Evolutionary conservation across 768 basidiomycete genomes (phyloP).

Genomic region (Dacryopinax spathularia): DNA sequence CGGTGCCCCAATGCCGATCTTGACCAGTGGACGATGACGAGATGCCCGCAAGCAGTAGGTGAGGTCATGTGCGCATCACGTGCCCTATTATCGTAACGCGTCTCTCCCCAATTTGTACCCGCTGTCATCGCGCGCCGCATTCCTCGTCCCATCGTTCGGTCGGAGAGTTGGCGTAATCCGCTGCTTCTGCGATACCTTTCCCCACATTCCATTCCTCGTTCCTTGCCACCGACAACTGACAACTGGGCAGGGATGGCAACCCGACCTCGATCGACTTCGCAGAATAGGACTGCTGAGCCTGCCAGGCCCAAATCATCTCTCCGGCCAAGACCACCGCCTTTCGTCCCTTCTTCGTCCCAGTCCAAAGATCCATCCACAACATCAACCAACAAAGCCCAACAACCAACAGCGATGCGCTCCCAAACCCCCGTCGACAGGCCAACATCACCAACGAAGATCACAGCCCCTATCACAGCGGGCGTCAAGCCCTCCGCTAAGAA

Average conservation of each 20-base stretch:
- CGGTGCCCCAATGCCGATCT: too few species aligned
- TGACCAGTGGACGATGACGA: background rate
- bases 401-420: background rate
- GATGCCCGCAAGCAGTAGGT: background rate
- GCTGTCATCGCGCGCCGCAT: background rate
- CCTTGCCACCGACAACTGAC: background rate
- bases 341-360: background rate
- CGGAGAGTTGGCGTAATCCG: too few species aligned
- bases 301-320: background rate
- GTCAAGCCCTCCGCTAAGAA: background rate
- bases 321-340: background rate
- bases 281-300: background rate
- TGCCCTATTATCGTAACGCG: background rate
- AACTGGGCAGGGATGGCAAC: too few species aligned
- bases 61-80: background rate
- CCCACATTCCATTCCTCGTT: background rate
- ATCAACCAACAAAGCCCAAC: background rate
- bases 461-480: background rate
- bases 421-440: background rate
- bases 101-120: background rate
- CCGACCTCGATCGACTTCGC: background rate
- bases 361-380: background rate
- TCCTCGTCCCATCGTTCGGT: too few species aligned
- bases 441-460: background rate
- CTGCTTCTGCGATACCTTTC: background rate